These are phyloP conservation scores for Mycosphaerella arachidis DNA, from an alignment of 2,329 filamentous ascomycete genomes.

Conservation along the genomic window DNA sequence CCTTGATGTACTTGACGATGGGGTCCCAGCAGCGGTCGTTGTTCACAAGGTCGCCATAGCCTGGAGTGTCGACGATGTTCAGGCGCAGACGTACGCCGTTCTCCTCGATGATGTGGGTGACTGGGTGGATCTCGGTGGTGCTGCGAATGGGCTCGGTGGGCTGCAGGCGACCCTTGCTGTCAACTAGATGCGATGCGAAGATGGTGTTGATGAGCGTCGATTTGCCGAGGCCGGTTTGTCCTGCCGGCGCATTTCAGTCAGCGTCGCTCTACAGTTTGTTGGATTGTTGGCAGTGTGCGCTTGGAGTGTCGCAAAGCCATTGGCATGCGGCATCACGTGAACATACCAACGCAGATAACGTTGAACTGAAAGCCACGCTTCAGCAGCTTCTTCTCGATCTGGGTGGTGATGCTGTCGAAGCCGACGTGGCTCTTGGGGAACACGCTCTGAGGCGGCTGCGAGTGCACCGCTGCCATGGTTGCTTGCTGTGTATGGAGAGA, in stretches of 20 bases:
- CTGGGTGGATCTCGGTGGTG: conserved; percentile 96
- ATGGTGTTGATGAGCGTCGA: conserved; percentile 99
- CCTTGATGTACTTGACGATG: conserved; percentile 99
- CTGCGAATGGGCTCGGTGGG: conserved; percentile 91
- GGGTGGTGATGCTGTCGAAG: conserved; percentile 99
- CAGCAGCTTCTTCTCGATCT: conserved; percentile 99
- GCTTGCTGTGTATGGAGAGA: background rate
- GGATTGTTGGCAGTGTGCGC: background rate
- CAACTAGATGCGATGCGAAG: conserved; percentile 98
- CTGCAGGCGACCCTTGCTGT: conserved; percentile 91
- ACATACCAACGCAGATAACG: conserved; percentile 96
- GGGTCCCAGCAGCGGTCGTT: conserved; percentile 99
- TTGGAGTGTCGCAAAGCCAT: conserved; percentile 3
- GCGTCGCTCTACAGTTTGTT: background rate
- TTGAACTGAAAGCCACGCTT: conserved; percentile 99
- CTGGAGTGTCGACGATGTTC: conserved; percentile 98
- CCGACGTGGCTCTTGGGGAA: conserved; percentile 97
- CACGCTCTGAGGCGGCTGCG: conserved; percentile 51
- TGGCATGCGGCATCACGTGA: background rate
- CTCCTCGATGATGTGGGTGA: conserved; percentile 98
- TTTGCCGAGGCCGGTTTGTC: conserved; percentile 97
- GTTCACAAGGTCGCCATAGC: conserved; percentile 98
- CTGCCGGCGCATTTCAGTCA: conserved; percentile 45
- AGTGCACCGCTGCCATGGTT: conserved; percentile 41
- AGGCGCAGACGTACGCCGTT: conserved; percentile 95